Percentiles rank a stretch among this genome's conserved stretches.
phyloP scores from a whole-genome alignment of 1,139 yeast genomes.

The Cylindricascospora bacillispora region DNA sequence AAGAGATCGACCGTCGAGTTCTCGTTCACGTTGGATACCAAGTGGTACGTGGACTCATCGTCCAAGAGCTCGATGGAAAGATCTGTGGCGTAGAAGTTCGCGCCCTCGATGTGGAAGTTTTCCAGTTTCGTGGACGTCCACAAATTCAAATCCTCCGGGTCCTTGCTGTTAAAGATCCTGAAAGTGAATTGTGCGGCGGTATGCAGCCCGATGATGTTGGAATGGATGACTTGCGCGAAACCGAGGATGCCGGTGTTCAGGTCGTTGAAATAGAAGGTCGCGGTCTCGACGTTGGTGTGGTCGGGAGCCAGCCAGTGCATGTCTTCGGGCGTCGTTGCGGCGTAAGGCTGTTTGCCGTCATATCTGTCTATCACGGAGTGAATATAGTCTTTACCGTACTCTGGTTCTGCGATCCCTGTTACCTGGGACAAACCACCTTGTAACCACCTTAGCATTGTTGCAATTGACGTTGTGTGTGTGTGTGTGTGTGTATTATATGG shows the following conservation, averaged over 20 bases:
- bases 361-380: conserved; percentile 65
- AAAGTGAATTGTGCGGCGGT: conserved; percentile 94
- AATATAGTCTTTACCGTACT: conserved; percentile 84
- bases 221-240: conserved; percentile 88
- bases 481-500: no score
- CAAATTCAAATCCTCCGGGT: conserved; percentile 25
- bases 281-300: conserved; percentile 89
- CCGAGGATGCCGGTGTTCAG: conserved; percentile 56
- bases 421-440: conserved; percentile 84
- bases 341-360: conserved; percentile 39
- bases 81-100: conserved; percentile 66
- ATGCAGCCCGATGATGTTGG: conserved; percentile 78
- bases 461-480: background rate
- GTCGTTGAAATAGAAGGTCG: conserved; percentile 73
- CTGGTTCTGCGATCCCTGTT: conserved; percentile 96
- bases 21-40: conserved; percentile 54
- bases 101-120: conserved; percentile 64
- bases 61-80: conserved; percentile 50
- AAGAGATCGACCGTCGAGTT: conserved; percentile 64
- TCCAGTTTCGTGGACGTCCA: conserved; percentile 92
- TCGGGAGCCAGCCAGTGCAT: conserved; percentile 63
- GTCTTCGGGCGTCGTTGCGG: conserved; percentile 48
- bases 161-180: conserved; percentile 42
- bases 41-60: conserved; percentile 40
- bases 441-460: conserved; percentile 63